A percentile compares a stretch with the other conserved stretches of the same genome.
Conservation (phyloP, 768 basidiomycete species). For the Panellus pusillus region DNA sequence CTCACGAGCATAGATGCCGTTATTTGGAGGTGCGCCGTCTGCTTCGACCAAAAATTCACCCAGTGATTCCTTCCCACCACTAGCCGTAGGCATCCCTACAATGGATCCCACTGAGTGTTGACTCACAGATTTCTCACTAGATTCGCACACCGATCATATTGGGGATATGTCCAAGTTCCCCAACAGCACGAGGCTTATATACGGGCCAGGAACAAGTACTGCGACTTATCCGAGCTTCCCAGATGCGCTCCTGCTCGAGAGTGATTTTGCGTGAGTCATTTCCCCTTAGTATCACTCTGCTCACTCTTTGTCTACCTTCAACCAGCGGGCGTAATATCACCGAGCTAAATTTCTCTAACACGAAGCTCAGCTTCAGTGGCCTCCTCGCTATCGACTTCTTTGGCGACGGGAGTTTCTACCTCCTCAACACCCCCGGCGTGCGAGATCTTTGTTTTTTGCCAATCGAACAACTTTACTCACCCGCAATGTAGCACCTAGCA, state of each 20-base stretch:
- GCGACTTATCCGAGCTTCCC: slow-evolving; percentile 1
- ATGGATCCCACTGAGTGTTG: no score
- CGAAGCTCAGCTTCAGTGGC: slow-evolving; percentile 10
- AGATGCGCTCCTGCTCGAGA: slow-evolving; percentile 4
- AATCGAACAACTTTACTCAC: not conserved
- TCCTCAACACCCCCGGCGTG: slow-evolving; percentile 20
- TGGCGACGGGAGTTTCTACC: slow-evolving; percentile 17
- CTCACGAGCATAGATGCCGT: slow-evolving; percentile 14
- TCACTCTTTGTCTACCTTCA: not conserved
- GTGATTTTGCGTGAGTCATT: slow-evolving; percentile 14
- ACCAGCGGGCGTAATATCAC: slow-evolving; percentile 5
- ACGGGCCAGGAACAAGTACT: slow-evolving; percentile 4
- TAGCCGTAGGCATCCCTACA: not conserved
- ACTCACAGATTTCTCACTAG: no score
- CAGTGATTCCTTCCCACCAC: not conserved
- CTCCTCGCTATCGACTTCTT: slow-evolving; percentile 14
- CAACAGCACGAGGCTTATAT: slow-evolving; percentile 3
- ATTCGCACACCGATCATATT: not conserved
- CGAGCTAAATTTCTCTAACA: slow-evolving; percentile 2
- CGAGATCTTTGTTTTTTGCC: not conserved
- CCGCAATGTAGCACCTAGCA: slow-evolving; percentile 8
- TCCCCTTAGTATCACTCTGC: not conserved
- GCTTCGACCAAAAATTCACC: not conserved
- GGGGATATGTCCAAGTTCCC: slow-evolving; percentile 23
- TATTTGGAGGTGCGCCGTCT: slow-evolving; percentile 10